Conservation (phyloP, 257 asterid species). For the Scutellaria minor region DNA sequence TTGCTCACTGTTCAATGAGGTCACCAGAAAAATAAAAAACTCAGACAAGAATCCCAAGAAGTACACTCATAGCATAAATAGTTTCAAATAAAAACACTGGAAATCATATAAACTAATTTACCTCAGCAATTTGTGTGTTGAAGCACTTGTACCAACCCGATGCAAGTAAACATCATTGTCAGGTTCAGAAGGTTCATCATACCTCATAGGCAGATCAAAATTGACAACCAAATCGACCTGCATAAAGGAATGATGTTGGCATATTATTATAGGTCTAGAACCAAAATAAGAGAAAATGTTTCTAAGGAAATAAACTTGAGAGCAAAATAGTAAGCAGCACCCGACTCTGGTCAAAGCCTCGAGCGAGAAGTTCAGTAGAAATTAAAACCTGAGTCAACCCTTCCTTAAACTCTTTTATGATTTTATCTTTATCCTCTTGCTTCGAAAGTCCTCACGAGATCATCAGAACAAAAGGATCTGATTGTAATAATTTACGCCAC, state of each 20-base stretch:
- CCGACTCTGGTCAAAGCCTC: slow-evolving; percentile 95
- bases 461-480: slow-evolving; percentile 69
- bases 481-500: slow-evolving; percentile 25
- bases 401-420: slow-evolving; percentile 32
- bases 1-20: slow-evolving; percentile 33
- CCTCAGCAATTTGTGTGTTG: slow-evolving; percentile 54
- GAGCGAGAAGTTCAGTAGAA: slow-evolving; percentile 90
- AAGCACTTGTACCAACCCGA: slow-evolving; percentile 64
- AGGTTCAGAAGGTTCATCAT: slow-evolving; percentile 56
- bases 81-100: background rate
- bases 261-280: slow-evolving; percentile 10
- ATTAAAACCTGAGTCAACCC: slow-evolving; percentile 92
- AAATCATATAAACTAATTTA: slow-evolving; percentile 23
- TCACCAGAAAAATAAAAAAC: background rate
- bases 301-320: background rate
- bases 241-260: slow-evolving; percentile 14
- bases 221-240: slow-evolving; percentile 95
- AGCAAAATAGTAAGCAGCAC: slow-evolving; percentile 40
- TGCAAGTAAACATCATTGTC: slow-evolving; percentile 91
- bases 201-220: slow-evolving; percentile 72
- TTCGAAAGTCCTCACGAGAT: slow-evolving; percentile 59
- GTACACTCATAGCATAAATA: background rate
- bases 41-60: too few relatives aligned
- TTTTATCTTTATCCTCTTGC: too few relatives aligned
- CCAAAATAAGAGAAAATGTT: background rate